A percentile compares a stretch with the other conserved stretches of the same genome.
These are phyloP conservation scores for Yamadazyma sp. DNA, from an alignment of 805 yeast species.

Conservation along the genomic window DNA sequence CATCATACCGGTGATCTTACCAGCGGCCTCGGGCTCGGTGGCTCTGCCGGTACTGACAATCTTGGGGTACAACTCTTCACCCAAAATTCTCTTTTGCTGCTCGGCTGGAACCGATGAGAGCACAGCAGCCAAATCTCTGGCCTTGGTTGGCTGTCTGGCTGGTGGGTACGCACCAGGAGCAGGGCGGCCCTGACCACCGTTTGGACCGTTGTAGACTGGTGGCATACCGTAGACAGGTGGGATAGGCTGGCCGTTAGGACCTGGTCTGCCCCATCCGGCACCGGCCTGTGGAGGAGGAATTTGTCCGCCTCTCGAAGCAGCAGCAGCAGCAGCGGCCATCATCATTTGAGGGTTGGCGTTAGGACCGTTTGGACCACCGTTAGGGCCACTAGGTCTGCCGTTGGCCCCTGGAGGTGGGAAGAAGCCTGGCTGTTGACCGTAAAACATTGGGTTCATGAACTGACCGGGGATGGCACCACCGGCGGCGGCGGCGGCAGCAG, in stretches of 20 bases:
- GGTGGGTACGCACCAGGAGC: slow-evolving; percentile 38
- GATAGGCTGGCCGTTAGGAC: slow-evolving; percentile 82
- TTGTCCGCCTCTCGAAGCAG: slow-evolving; percentile 49
- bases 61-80: slow-evolving; percentile 95
- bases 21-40: slow-evolving; percentile 91
- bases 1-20: slow-evolving; percentile 98
- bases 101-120: slow-evolving; percentile 71
- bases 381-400: slow-evolving; percentile 21
- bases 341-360: slow-evolving; percentile 75
- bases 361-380: slow-evolving; percentile 11
- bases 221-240: slow-evolving; percentile 85
- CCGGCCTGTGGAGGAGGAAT: slow-evolving; percentile 60
- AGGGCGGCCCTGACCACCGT: slow-evolving; percentile 70
- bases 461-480: slow-evolving; percentile 78
- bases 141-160: slow-evolving; percentile 43
- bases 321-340: slow-evolving; percentile 34
- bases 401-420: slow-evolving; percentile 79
- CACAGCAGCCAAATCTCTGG: slow-evolving; percentile 58
- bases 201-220: slow-evolving; percentile 57
- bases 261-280: slow-evolving; percentile 52
- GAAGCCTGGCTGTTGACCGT: slow-evolving; percentile 81
- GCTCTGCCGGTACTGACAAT: slow-evolving; percentile 84
- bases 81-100: slow-evolving; percentile 95
- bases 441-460: slow-evolving; percentile 84
- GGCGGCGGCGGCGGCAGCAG: slow-evolving; percentile 80